Conservation (phyloP, 768 basidiomycete species). For the Cystobasidium ongulense region DNA sequence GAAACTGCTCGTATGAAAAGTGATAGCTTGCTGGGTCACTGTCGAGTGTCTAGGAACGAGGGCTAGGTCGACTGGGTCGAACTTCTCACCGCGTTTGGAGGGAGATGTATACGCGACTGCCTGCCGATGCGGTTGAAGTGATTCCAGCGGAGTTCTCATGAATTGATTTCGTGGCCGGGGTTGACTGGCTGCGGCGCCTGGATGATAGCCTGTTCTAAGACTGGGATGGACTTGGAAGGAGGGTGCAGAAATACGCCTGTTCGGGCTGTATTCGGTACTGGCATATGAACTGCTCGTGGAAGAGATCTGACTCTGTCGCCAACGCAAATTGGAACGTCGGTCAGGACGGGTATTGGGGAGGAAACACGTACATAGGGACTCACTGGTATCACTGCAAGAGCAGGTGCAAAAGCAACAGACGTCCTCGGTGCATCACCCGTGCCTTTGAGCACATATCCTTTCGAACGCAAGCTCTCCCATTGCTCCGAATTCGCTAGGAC, state of each 20-base stretch:
- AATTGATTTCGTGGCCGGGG: neutral
- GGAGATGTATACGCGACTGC: neutral
- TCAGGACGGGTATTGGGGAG: too few species aligned
- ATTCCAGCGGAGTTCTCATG: neutral
- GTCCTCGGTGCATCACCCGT: neutral
- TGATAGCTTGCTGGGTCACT: neutral
- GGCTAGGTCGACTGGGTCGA: neutral
- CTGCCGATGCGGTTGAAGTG: neutral
- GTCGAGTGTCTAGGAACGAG: neutral
- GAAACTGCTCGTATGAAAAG: neutral
- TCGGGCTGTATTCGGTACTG: neutral
- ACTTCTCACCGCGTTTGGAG: neutral
- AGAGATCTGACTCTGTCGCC: neutral
- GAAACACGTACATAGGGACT: neutral
- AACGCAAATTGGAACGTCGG: neutral
- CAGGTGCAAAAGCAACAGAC: neutral
- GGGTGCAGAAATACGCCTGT: neutral
- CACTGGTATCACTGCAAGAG: neutral
- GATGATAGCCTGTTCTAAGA: constrained; percentile 8
- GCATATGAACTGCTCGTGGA: neutral
- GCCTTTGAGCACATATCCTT: constrained; percentile 10
- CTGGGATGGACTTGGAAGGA: neutral
- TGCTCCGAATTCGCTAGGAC: neutral
- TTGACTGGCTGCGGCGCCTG: neutral
- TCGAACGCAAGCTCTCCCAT: constrained; percentile 4